Evolutionary conservation across 352 stramenopile genomes (phyloP).

Genomic region (Phytophthora quininea): DNA sequence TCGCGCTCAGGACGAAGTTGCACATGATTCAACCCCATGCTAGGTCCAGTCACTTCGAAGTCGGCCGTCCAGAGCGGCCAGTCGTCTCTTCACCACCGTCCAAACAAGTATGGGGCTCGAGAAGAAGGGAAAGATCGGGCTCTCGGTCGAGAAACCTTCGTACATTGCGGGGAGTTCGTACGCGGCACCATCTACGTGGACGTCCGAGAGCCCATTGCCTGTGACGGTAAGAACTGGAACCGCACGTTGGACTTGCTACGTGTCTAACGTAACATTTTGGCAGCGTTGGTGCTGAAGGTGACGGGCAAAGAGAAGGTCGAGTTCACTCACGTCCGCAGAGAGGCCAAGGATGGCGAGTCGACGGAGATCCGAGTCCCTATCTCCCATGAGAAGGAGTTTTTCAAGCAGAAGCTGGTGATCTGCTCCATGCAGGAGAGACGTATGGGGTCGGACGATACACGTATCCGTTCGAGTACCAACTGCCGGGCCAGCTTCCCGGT

Average conservation of each 20-base stretch:
- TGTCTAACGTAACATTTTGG: background rate
- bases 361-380: conserved; percentile 31
- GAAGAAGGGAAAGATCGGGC: conserved; percentile 68
- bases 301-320: conserved; percentile 71
- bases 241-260: background rate
- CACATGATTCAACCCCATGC: background rate
- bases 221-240: conserved; percentile 46
- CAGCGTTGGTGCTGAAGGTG: conserved; percentile 70
- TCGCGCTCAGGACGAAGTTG: background rate
- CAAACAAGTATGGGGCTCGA: conserved; percentile 50
- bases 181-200: conserved; percentile 59
- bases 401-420: conserved; percentile 78
- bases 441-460: conserved; percentile 55
- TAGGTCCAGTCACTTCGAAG: conserved; percentile 2
- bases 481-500: conserved; percentile 54
- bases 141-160: conserved; percentile 56
- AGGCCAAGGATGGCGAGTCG: conserved; percentile 37
- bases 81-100: background rate
- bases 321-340: conserved; percentile 42
- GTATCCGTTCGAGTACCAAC: conserved; percentile 75
- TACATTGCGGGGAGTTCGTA: conserved; percentile 70
- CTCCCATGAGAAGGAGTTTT: conserved; percentile 59
- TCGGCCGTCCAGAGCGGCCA: background rate
- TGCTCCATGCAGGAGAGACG: conserved; percentile 34
- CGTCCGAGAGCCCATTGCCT: conserved; percentile 62